Conservation (phyloP, 148 eudicot species). For the Diospyros kaki region DNA sequence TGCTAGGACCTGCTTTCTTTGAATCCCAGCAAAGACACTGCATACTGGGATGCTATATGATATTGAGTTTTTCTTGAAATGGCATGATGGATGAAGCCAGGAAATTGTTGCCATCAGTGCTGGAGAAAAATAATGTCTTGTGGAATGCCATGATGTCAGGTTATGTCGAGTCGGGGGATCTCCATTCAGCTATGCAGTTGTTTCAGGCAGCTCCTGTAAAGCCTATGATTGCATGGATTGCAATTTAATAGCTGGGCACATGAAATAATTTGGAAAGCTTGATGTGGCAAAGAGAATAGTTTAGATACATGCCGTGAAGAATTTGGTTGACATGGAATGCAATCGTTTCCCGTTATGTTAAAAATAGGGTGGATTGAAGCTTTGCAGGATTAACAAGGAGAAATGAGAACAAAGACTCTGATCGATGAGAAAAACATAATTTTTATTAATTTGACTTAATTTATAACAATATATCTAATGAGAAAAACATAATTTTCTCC, state of each 20-base stretch:
- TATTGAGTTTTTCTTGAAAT: constrained; percentile 49
- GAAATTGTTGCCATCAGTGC: constrained; percentile 47
- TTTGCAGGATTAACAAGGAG: constrained; percentile 28
- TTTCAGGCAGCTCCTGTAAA: constrained; percentile 42
- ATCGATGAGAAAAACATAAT: too few relatives aligned
- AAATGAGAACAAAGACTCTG: too few relatives aligned
- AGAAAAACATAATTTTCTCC: too few relatives aligned
- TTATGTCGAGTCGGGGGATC: constrained; percentile 52
- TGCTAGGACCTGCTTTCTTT: constrained; percentile 42
- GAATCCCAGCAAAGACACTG: constrained; percentile 56
- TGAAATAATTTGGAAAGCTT: constrained; percentile 48
- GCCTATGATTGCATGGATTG: constrained; percentile 51
- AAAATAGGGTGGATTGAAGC: constrained; percentile 56
- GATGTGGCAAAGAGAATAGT: constrained; percentile 53
- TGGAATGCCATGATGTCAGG: constrained; percentile 83
- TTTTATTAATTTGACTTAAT: too few relatives aligned
- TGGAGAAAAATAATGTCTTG: constrained; percentile 49
- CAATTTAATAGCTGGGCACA: constrained; percentile 54
- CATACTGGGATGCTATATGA: constrained; percentile 71
- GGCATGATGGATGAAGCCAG: constrained; percentile 57
- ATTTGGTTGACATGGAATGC: constrained; percentile 65
- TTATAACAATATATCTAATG: too few relatives aligned
- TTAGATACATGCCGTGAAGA: constrained; percentile 45
- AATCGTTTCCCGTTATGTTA: constrained; percentile 72
- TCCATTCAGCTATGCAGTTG: constrained; percentile 48